A percentile compares a stretch with the other conserved stretches of the same genome.
Evolutionary conservation across 2,329 filamentous ascomycete species (phyloP).

Genomic region (Peltaster fructicola): DNA sequence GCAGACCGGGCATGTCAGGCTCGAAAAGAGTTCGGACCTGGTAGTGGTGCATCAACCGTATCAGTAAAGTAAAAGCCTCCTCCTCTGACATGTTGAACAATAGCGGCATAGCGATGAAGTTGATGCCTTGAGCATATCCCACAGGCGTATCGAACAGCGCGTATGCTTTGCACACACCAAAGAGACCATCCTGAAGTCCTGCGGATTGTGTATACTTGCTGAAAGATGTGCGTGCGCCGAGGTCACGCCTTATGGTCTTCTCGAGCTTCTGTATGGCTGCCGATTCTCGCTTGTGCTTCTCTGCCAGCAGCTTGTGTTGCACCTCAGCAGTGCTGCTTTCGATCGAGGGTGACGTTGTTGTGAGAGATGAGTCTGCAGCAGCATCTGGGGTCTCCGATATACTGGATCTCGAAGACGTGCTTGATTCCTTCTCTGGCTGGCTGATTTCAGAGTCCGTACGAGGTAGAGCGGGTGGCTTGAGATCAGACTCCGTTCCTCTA

Average conservation of each 20-base stretch:
- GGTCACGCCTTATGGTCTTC: constrained; percentile 75
- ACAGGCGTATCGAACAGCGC: constrained; percentile 87
- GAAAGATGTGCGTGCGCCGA: constrained; percentile 86
- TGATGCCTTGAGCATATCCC: constrained; percentile 97
- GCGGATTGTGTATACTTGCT: constrained; percentile 88
- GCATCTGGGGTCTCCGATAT: constrained; percentile 61
- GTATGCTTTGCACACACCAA: constrained; percentile 94
- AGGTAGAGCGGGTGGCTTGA: constrained; percentile 6
- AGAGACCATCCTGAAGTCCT: constrained; percentile 81
- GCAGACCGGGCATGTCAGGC: constrained; percentile 89
- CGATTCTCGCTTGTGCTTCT: constrained; percentile 61
- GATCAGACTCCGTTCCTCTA: constrained; percentile 64
- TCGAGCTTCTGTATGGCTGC: constrained; percentile 64
- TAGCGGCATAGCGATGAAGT: constrained; percentile 91
- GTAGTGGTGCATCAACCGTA: constrained; percentile 93
- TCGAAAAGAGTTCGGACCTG: constrained; percentile 82
- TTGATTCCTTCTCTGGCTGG: constrained; percentile 46
- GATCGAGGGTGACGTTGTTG: constrained; percentile 16
- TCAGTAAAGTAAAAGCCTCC: constrained; percentile 85
- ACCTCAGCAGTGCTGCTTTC: constrained; percentile 30
- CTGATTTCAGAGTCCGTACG: constrained; percentile 18
- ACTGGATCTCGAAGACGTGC: constrained; percentile 67
- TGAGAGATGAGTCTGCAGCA: constrained; percentile 32
- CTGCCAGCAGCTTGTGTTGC: constrained; percentile 46
- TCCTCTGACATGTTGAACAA: constrained; percentile 97